Base-by-base conservation (phyloP, 169 alveolate species). In the Eimeria zaria region DNA sequence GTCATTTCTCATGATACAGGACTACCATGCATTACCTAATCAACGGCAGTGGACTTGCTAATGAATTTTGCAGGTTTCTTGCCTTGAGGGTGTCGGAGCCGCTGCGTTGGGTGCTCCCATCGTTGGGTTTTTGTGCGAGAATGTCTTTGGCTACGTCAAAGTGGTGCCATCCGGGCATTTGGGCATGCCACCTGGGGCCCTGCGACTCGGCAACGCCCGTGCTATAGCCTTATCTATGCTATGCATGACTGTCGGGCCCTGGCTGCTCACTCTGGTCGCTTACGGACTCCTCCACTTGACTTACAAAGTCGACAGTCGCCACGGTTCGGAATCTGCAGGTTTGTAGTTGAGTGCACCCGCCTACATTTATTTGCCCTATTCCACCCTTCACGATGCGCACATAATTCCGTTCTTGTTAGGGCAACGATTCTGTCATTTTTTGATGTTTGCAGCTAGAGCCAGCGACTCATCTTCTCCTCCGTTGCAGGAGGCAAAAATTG, bases 41-140 rank as follows among this genome's bases (percentile, higher is more conserved):
- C 64, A 53, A 81, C 1, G 27, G 39, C 39, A 0, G 73, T 81
- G 74, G n/a, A 24, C 8, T 9, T 39, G 48, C 39, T 24, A 84
- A 22, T 55, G 39, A n/a, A 92, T 88, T 69, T 87, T 96, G n/a
- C 95, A 97, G 98, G 97, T 97, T 60, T 97, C 98, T n/a, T 97
- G 98, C 60, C 94, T 98, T 69, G 99, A 98, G 92, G 99, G 99
- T 30, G 97, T 98, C 44, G 98, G 98, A 7, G 98, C 99, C 22
- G 98, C 98, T 9, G 85, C 97, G 64, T 83, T 97, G 48, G 99
- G 99, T 78, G 98, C 98, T 0, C 99, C 99, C 0, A 97, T 98
- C 60, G 97, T 98, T 30, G 99, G 99, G 36, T 95, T 95, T 87
- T 71, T 98, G 93, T 97, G 98, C 20, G 99, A 98, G 83, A 81